Evolutionary conservation across 2,329 filamentous ascomycete genomes (phyloP), one percentile per base, ranked within the genome.

Genomic region (Fusarium vanettenii): DNA sequence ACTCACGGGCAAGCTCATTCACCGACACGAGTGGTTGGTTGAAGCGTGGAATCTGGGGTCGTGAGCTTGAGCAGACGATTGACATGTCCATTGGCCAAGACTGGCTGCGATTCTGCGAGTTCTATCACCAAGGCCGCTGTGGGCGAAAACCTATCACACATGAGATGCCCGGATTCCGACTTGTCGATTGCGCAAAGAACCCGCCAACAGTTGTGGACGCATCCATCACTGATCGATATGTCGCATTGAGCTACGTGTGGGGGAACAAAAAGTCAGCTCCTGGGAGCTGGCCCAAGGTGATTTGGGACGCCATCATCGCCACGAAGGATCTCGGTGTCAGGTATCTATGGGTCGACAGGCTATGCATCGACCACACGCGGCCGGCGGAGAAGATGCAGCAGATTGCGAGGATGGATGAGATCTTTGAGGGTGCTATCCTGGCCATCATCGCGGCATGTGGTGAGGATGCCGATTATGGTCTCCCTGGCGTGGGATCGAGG

Each of bases 401-500:
- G 33, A 78, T 85, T 27, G 67, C 74, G 0, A 76, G 80, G 8
- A 85, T 85, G 84, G 82, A 84, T 18, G 77, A 80, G 4, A 82
- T 85, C 6, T 85, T 83, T 27, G 78, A 80, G 18, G 77, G 79
- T 0, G 80, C 84, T 1, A 77, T 73, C 3, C 20, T 85, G 11
- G 83, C 84, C 0, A 84, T 85, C n/a, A 79, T 85, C 43, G 83
- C 83, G 0, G 82, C 83, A 1, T 81, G 81, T 7, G 83, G 83
- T 1, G 68, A 80, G 3, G 79, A 80, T 45, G 79, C 82, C 0
- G 79, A 70, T 9, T 76, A 82, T 10, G 83, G 84, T 1, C 77
- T 85, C 1, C 81, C 82, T 0, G 84, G 84, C 0, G 74, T 84
- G 0, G 79, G 79, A 10, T 75, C 77, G 6, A 80, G 77, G n/a